Evolutionary conservation across 371 early-diverging fungal species (phyloP).

Genomic region (Rhizopus delemar): DNA sequence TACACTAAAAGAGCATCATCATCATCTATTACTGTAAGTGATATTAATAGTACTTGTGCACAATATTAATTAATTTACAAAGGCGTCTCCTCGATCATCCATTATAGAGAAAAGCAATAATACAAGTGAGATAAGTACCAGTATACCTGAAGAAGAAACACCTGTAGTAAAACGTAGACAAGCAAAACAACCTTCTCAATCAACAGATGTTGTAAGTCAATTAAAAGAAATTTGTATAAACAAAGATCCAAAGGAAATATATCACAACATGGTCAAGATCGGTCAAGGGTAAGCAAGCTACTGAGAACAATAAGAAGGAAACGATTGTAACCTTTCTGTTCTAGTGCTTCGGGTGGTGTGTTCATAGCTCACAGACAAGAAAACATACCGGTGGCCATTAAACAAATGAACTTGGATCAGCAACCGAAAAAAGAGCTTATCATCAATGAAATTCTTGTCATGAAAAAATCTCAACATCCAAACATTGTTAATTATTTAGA

Average conservation of each 20-base stretch:
- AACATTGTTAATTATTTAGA: slow-evolving; percentile 84
- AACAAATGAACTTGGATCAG: slow-evolving; percentile 82
- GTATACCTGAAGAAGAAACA: slow-evolving; percentile 5
- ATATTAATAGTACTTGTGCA: too few relatives aligned
- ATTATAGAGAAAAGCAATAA: neutral
- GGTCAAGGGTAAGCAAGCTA: slow-evolving; percentile 75
- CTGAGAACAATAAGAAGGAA: neutral
- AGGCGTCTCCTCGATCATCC: too few relatives aligned
- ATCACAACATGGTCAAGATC: slow-evolving; percentile 84
- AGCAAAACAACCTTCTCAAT: slow-evolving; percentile 20
- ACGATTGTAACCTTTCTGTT: neutral
- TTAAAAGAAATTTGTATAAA: slow-evolving; percentile 82
- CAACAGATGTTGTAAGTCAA: slow-evolving; percentile 73
- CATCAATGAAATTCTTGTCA: slow-evolving; percentile 81
- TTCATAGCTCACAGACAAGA: slow-evolving; percentile 65
- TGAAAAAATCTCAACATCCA: slow-evolving; percentile 67
- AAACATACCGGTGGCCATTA: slow-evolving; percentile 66
- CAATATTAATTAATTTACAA: too few relatives aligned
- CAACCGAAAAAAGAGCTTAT: slow-evolving; percentile 87
- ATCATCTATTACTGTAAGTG: slow-evolving; percentile 1
- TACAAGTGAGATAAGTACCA: neutral
- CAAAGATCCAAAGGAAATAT: slow-evolving; percentile 79
- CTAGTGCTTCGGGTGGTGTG: slow-evolving; percentile 48
- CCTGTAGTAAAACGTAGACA: slow-evolving; percentile 22
- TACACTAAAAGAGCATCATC: slow-evolving; percentile 21